Conservation (phyloP, 2,329 filamentous ascomycete genomes). For the Coniochaeta sp. region DNA sequence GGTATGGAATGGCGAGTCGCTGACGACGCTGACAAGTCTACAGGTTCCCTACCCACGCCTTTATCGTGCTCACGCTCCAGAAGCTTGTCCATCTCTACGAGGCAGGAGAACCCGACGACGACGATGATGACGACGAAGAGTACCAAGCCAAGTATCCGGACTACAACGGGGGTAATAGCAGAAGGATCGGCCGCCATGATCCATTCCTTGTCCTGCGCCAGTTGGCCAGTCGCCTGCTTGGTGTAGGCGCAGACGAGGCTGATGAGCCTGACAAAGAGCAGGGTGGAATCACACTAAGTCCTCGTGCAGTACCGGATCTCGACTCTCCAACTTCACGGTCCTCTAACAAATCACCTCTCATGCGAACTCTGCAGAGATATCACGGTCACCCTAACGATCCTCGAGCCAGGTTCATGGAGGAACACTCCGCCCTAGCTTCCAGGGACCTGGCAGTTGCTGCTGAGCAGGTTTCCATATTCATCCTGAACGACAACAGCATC, state of each 20-base stretch:
- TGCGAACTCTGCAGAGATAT: constrained; percentile 72
- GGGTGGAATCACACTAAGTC: neutral
- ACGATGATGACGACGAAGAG: too few species aligned
- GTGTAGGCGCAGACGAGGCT: neutral
- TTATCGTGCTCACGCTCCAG: constrained; percentile 70
- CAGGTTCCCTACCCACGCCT: constrained; percentile 61
- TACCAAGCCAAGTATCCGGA: constrained; percentile 23
- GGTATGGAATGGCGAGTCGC: too few species aligned
- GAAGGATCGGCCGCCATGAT: neutral
- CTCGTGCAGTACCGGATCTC: neutral
- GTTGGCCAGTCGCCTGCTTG: neutral
- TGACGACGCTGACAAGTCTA: too few species aligned
- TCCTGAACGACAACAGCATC: constrained; percentile 82
- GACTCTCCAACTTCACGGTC: neutral
- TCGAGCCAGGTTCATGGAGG: constrained; percentile 84
- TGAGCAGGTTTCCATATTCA: constrained; percentile 87
- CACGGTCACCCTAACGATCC: constrained; percentile 75
- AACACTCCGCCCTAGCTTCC: constrained; percentile 64
- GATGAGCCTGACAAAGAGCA: neutral
- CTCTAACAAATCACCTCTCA: neutral
- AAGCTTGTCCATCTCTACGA: constrained; percentile 66
- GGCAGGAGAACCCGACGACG: constrained; percentile 30
- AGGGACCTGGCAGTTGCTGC: constrained; percentile 73
- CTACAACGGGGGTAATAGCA: constrained; percentile 17
- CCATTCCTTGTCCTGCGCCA: neutral